Percentiles rank a stretch among this genome's conserved stretches.
phyloP scores from a whole-genome alignment of 2,329 filamentous ascomycete species.

The Arthrobotrys musiformis region DNA sequence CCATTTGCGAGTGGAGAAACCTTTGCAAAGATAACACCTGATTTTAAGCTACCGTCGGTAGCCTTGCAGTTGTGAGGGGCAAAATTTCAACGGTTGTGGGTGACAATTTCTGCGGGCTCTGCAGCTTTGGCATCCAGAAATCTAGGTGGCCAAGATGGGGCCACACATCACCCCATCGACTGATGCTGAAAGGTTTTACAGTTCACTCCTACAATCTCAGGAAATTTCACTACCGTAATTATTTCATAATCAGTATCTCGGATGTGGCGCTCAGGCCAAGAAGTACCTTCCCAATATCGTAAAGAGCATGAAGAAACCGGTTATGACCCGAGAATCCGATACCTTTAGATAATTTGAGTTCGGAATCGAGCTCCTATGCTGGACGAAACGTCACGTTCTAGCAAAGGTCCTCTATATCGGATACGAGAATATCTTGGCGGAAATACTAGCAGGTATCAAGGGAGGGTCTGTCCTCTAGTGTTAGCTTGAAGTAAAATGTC shows the following conservation, averaged over 20 bases:
- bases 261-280: neutral
- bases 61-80: neutral
- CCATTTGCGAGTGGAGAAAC: neutral
- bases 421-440: neutral
- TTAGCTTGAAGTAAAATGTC: neutral
- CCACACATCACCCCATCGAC: neutral
- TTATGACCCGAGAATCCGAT: neutral
- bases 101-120: neutral
- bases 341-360: neutral
- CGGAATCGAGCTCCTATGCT: neutral
- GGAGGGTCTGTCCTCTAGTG: neutral
- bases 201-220: neutral
- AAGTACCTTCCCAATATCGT: conserved; percentile 34
- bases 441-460: neutral
- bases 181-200: neutral
- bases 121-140: neutral
- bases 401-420: neutral
- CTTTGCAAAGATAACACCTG: neutral
- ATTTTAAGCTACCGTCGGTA: neutral
- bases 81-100: neutral
- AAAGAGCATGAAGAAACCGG: neutral
- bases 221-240: neutral
- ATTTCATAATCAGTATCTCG: conserved; percentile 1
- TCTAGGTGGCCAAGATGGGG: neutral
- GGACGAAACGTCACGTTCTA: neutral